Evolutionary conservation across 2,329 filamentous ascomycete genomes (phyloP), one percentile per base, ranked within the genome.

Genomic region (Verticillium tricorpus): DNA sequence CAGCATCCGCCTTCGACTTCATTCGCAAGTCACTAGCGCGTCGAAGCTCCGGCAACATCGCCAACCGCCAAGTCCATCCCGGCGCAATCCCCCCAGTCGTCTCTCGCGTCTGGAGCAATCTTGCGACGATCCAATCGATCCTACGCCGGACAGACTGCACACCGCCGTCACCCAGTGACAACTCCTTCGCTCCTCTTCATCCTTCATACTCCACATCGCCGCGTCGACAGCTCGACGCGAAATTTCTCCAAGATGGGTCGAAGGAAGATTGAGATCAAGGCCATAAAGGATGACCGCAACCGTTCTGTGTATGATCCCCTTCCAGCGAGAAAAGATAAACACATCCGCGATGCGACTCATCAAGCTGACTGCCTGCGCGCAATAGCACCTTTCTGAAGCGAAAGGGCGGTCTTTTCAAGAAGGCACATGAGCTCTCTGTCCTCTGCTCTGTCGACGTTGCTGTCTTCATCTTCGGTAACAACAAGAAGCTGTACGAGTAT

Each of bases 241-340:
- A 61, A 45, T 54, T 40, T 45, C 37, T 39, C 19, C 76, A 79
- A 74, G 60, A 99, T 99, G 95, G 95, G 95, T 77, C 89, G 95
- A 78, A 89, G 95, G 85, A 99, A 99, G 87, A 99, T 99, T 75
- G 95, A 98, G 82, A 98, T 99, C 84, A 97, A 97, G 81, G 92
- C 94, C 70, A 98, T 98, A 84, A 97, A 97, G 80, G 93, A 97
- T 87, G 93, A 97, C 78, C 88, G 93, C 72, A 97, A 97, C 75
- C 92, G 93, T 75, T 97, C 93, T 72, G 93, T 97, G 93, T 97
- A 92, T 78, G 92, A 82, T 62, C 55, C 57, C n/a, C 56, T 39
- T 17, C 28, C 57, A n/a, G 31, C 15, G 11, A 14, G 14, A 50
- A 28, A 28, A 28, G 5, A 28, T 5, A 25, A 25, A 25, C 25